A percentile compares a stretch with the other conserved stretches of the same genome.
These are phyloP conservation scores for Agastache rugosa DNA, from an alignment of 257 asterid genomes.

Conservation along the genomic window DNA sequence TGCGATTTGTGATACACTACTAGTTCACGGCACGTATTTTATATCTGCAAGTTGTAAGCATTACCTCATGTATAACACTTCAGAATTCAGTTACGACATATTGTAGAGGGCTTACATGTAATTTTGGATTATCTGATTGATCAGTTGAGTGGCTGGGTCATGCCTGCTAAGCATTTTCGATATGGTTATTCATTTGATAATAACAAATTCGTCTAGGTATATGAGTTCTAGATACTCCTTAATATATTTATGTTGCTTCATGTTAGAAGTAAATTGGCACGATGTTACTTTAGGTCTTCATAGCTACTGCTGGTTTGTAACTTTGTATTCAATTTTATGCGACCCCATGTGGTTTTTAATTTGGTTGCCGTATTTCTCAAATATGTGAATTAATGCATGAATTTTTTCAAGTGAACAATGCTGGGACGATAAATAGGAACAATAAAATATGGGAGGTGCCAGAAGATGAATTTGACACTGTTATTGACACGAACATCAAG, in stretches of 20 bases:
- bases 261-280: neutral
- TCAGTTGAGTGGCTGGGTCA: neutral
- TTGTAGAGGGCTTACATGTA: neutral
- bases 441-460: slow-evolving; percentile 96
- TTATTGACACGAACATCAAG: slow-evolving; percentile 85
- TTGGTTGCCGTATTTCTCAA: neutral
- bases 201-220: neutral
- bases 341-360: neutral
- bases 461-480: slow-evolving; percentile 78
- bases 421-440: slow-evolving; percentile 91
- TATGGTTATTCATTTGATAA: neutral
- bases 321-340: slow-evolving; percentile 8
- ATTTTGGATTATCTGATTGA: slow-evolving; percentile 18
- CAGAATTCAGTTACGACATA: slow-evolving; percentile 2
- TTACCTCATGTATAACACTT: slow-evolving; percentile 2
- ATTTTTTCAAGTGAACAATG: slow-evolving; percentile 76
- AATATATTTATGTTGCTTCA: neutral
- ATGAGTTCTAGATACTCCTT: slow-evolving; percentile 15
- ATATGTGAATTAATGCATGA: slow-evolving; percentile 23
- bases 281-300: slow-evolving; percentile 3
- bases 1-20: neutral
- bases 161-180: slow-evolving; percentile 6
- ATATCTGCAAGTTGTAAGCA: slow-evolving; percentile 20
- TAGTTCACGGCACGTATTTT: neutral
- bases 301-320: slow-evolving; percentile 17